Evolutionary conservation across 2,329 filamentous ascomycete species (phyloP), one percentile per base, ranked within the genome.

Genomic region (Pseudopithomyces maydicus): DNA sequence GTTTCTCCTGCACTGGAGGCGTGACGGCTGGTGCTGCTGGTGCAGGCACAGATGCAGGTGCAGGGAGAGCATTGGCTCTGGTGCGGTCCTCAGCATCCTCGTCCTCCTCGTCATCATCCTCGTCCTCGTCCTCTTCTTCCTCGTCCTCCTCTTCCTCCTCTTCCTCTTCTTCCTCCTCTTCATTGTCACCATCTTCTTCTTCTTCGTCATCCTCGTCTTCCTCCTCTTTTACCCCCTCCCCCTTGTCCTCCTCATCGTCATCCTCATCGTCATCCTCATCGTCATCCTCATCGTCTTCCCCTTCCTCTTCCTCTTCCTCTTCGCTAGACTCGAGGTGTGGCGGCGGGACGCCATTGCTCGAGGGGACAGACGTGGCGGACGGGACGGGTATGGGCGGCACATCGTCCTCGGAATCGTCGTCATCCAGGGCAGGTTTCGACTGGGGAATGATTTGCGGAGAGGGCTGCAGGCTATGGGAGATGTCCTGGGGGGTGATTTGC

Each of bases 341-440:
- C 41, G 54, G 49, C n/a, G 55, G 56, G 38, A 52, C 36, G 41
- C 29, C 42, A 20, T 53, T 55, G 32, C 26, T 58, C 42, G 39
- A 23, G 26, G 51, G 57, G 26, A 53, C 43, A 3, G 52, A 36
- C 36, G 52, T 43, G 23, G 54, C 55, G n/a, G 52, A 33, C 15
- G 46, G 43, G 10, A 48, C 33, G n/a, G 58, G 23, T 38, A 58
- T 54, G n/a, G 48, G 23, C 23, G 56, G 56, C 26, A 58, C 42
- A 2, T 64, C 58, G 17, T 66, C 64, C 15, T 64, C 61, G 15
- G 64, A 62, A 7, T 68, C 63, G 39, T 58, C 63, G 43, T 55
- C 48, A 39, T 59, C 61, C 35, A 64, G 54, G 7, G 22, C 50
- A 10, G 56, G 54, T 41, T 46, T 57, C 41, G 58, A 55, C 44